Evolutionary conservation across 1,284 basidiomycete genomes (phyloP).

Genomic region (Cryptococcus jaspeensis): DNA sequence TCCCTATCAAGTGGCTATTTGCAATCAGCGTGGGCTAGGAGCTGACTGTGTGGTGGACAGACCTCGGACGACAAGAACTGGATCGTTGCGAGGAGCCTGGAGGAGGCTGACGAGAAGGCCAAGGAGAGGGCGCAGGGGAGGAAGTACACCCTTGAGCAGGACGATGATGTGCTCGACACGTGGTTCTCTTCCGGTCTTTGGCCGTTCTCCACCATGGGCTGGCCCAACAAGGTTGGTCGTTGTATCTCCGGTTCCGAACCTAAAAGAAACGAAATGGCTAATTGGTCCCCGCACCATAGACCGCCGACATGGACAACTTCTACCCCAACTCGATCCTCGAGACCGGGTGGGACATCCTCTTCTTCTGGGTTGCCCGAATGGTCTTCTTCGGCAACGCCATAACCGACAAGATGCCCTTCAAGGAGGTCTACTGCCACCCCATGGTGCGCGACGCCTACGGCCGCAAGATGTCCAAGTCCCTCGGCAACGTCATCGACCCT

Average conservation of each 20-base stretch:
- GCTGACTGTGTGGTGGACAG: slow-evolving; percentile 47
- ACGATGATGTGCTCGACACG: slow-evolving; percentile 97
- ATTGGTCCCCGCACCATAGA: slow-evolving; percentile 58
- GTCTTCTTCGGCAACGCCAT: slow-evolving; percentile 88
- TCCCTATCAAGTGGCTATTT: slow-evolving; percentile 14
- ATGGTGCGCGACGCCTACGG: slow-evolving; percentile 99
- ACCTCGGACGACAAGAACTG: slow-evolving; percentile 71
- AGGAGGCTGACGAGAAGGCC: slow-evolving; percentile 79
- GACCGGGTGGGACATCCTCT: slow-evolving; percentile 98
- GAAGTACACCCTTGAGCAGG: slow-evolving; percentile 81
- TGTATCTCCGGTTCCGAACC: not conserved
- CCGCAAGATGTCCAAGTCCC: slow-evolving; percentile 97
- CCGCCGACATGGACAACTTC: slow-evolving; percentile 71
- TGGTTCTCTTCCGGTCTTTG: slow-evolving; percentile 99
- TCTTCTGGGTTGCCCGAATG: slow-evolving; percentile 99
- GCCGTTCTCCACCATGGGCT: slow-evolving; percentile 98
- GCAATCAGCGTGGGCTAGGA: too few relatives aligned
- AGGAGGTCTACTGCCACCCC: slow-evolving; percentile 97
- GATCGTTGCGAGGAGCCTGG: slow-evolving; percentile 82
- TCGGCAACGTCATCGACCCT: slow-evolving; percentile 98
- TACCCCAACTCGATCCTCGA: slow-evolving; percentile 90
- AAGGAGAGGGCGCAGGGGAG: slow-evolving; percentile 67
- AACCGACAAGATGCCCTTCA: slow-evolving; percentile 89
- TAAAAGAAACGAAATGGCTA: not conserved
- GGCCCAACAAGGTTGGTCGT: slow-evolving; percentile 76